phyloP scores from a whole-genome alignment of 768 basidiomycete genomes.

The Lactarius deliciosus region DNA sequence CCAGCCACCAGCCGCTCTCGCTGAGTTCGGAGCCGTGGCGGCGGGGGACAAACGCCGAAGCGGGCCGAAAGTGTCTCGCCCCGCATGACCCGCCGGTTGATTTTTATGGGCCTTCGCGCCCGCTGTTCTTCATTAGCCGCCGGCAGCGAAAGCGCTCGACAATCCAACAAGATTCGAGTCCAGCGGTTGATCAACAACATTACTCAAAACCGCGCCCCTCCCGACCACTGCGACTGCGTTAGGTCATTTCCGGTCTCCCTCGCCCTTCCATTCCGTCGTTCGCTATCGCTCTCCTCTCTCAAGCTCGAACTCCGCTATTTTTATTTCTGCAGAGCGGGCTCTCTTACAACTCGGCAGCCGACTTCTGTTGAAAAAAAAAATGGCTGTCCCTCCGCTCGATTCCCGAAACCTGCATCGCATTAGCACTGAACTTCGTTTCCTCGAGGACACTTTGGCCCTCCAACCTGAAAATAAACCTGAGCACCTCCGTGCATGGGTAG shows the following conservation, averaged over 20 bases:
- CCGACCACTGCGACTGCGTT: conserved; percentile 8
- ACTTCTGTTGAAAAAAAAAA: conserved; percentile 10
- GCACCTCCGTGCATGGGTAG: conserved; percentile 20
- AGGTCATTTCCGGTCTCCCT: conserved; percentile 12
- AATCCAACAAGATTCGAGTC: conserved; percentile 27
- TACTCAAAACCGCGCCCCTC: conserved; percentile 20
- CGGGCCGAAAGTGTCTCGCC: conserved; percentile 19
- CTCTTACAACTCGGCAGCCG: conserved; percentile 8
- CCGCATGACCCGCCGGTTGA: conserved; percentile 24
- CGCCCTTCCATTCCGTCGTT: conserved; percentile 8
- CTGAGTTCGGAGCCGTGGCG: conserved; percentile 13
- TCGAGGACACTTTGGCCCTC: conserved; percentile 14
- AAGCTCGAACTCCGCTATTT: conserved; percentile 18
- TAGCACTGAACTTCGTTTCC: conserved; percentile 21
- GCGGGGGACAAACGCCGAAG: conserved; percentile 22
- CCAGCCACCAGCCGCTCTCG: conserved; percentile 8
- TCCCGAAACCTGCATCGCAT: conserved; percentile 25
- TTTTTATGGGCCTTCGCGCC: conserved; percentile 17
- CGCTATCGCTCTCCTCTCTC: conserved; percentile 15
- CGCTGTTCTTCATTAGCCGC: conserved; percentile 24
- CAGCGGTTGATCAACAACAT: conserved; percentile 28
- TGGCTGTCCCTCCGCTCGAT: conserved; percentile 21
- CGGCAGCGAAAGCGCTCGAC: conserved; percentile 26
- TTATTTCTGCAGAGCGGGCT: conserved; percentile 22
- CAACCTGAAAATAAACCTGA: conserved; percentile 24